Conservation (phyloP, 805 yeast species). For the Ogataea saltuana region DNA sequence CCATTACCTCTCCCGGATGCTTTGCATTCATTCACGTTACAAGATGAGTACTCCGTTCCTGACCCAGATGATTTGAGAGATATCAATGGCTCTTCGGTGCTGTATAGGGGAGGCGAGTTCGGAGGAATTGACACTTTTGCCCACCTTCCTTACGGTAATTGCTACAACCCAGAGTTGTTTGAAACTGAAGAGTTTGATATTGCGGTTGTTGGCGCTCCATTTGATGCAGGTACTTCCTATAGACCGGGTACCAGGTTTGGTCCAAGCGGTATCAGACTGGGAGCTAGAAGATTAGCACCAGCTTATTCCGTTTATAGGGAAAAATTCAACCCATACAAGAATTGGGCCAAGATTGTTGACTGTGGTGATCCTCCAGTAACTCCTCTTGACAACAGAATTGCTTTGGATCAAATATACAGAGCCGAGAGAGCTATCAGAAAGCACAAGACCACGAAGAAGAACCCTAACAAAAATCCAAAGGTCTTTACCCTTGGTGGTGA, state of each 20-base stretch:
- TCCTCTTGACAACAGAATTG: slow-evolving; percentile 59
- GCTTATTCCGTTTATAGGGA: slow-evolving; percentile 46
- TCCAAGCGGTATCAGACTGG: slow-evolving; percentile 48
- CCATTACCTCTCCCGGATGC: slow-evolving; percentile 33
- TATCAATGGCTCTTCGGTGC: slow-evolving; percentile 40
- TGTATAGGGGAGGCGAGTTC: slow-evolving; percentile 45
- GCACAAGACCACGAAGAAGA: slow-evolving; percentile 31
- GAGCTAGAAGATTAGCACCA: slow-evolving; percentile 44
- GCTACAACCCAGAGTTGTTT: slow-evolving; percentile 45
- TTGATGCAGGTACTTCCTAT: slow-evolving; percentile 56
- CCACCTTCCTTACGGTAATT: slow-evolving; percentile 47
- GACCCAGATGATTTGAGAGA: slow-evolving; percentile 39
- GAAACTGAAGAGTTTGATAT: slow-evolving; percentile 40
- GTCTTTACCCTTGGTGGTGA: slow-evolving; percentile 59
- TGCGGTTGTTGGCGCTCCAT: slow-evolving; percentile 36
- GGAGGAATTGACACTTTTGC: slow-evolving; percentile 57
- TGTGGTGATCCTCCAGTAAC: slow-evolving; percentile 64
- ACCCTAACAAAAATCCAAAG: slow-evolving; percentile 29
- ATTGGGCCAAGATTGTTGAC: slow-evolving; percentile 45
- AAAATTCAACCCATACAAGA: slow-evolving; percentile 44
- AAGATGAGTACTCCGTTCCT: slow-evolving; percentile 35
- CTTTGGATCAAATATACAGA: slow-evolving; percentile 55
- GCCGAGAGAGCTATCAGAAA: slow-evolving; percentile 51
- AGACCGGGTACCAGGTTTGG: slow-evolving; percentile 63
- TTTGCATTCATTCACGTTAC: slow-evolving; percentile 33